Base-by-base conservation (phyloP, 768 basidiomycete species). In the Tylopilus sp. region DNA sequence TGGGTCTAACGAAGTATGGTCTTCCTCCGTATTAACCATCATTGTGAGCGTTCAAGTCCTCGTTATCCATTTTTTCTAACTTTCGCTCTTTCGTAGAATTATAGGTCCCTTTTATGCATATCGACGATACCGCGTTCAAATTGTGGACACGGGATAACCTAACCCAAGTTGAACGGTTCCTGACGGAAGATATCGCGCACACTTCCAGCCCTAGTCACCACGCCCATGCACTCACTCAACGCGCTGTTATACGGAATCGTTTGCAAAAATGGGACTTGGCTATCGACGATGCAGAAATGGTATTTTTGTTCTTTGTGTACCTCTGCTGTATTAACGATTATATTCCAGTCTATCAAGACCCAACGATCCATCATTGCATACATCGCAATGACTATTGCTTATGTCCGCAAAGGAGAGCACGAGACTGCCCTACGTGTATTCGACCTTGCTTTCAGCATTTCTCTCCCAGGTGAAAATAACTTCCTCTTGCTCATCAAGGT, bases 341-440 rank as follows among this genome's bases (percentile, higher is more conserved):
- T 1, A 15, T 10, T 1, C 0, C 17, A 44, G 58, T 61, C 59
- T 20, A 31, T 51, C n/a, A 4, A 54, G 10, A 12, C 38, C n/a
- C 48, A 40, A 9, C 30, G 10, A n/a, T 61, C 59, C 1, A 40
- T 39, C 2, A 40, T 60, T 3, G 55, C 48, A 28, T 25, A 60
- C 31, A 38, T 61, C 10, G 58, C 59, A 7, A 3, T n/a, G 1
- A 44, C 55, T 4, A 38, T 61, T 2, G 46, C 51, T 1, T 20
- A 2, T 1, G 10, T 44, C 12, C 18, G 46, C 1, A 35, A 40
- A 18, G 59, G 46, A 8, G 41, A 47, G 3, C 18, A 40, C 9
- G 40, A 46, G 11, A 20, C 13, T 1, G 50, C 22, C 5, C 21
- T 48, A 11, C 17, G 22, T 7, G 41, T 17, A 12, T 57, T 49